Evolutionary conservation across 768 basidiomycete species (phyloP).

Genomic region (Neoboletus brunneissimus): DNA sequence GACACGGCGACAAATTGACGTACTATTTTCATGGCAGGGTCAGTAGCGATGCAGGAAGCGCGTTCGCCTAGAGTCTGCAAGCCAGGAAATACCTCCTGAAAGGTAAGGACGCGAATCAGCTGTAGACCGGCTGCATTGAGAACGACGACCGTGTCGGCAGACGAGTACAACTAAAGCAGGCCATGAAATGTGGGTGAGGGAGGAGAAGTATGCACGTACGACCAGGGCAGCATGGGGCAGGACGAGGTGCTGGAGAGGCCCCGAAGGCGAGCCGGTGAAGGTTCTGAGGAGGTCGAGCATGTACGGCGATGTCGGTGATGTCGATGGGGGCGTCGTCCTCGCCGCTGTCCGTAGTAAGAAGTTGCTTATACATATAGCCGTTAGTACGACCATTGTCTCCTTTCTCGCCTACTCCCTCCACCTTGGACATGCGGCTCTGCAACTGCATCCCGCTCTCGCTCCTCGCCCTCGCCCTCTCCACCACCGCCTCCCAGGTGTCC

Average conservation of each 20-base stretch:
- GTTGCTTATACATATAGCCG: conserved; percentile 6
- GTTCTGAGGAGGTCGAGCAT: conserved; percentile 50
- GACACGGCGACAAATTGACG: conserved; percentile 30
- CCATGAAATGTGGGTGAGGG: not conserved
- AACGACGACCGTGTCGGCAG: conserved; percentile 65
- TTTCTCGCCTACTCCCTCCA: not conserved
- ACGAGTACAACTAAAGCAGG: conserved; percentile 60
- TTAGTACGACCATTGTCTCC: not conserved
- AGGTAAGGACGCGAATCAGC: conserved; percentile 68
- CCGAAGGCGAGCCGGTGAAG: conserved; percentile 52
- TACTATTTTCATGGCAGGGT: conserved; percentile 79
- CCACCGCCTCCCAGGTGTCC: conserved; percentile 23
- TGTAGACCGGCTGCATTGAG: conserved; percentile 66
- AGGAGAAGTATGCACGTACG: conserved; percentile 40
- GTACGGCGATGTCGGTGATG: not conserved
- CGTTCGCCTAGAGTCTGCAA: conserved; percentile 39
- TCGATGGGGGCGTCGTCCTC: not conserved
- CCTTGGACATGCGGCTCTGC: conserved; percentile 33
- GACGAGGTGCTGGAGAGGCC: conserved; percentile 53
- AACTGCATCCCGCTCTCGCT: conserved; percentile 36
- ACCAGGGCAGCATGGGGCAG: conserved; percentile 56
- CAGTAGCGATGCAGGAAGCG: conserved; percentile 66
- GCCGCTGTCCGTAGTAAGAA: not conserved
- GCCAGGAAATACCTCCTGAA: conserved; percentile 81
- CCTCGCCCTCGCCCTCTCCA: conserved; percentile 19